phyloP scores from a whole-genome alignment of 1,139 yeast species.

The Pichia terricola region DNA sequence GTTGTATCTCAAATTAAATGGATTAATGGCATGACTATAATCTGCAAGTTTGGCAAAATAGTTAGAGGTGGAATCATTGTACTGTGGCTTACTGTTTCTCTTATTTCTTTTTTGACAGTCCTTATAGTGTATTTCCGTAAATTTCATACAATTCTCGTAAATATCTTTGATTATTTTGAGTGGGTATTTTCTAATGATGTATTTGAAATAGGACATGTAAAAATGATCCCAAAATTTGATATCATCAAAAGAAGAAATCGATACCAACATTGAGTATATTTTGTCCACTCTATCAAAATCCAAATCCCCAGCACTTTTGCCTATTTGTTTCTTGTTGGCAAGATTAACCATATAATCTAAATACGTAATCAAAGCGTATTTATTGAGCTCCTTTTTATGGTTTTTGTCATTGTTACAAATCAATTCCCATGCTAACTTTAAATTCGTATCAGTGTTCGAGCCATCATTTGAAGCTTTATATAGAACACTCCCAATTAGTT shows the following conservation, averaged over 20 bases:
- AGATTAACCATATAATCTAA: slow-evolving; percentile 20
- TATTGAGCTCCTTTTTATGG: slow-evolving; percentile 8
- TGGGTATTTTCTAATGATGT: slow-evolving; percentile 19
- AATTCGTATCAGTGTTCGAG: neutral
- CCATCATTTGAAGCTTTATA: neutral
- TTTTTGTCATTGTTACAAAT: slow-evolving; percentile 10
- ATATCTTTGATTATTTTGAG: slow-evolving; percentile 15
- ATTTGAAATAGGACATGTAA: slow-evolving; percentile 22
- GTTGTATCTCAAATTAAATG: slow-evolving; percentile 19
- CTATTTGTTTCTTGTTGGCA: neutral
- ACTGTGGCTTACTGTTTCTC: neutral
- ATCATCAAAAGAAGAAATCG: slow-evolving; percentile 9
- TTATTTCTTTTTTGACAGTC: neutral
- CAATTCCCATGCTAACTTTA: slow-evolving; percentile 21
- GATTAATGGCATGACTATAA: slow-evolving; percentile 17
- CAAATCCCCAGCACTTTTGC: neutral
- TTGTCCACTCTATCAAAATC: slow-evolving; percentile 17
- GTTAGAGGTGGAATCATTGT: neutral
- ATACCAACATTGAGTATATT: slow-evolving; percentile 14
- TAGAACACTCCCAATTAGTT: slow-evolving; percentile 19
- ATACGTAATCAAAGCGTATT: slow-evolving; percentile 20
- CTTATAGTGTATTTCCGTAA: neutral
- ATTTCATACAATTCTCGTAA: slow-evolving; percentile 13
- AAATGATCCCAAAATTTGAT: slow-evolving; percentile 23
- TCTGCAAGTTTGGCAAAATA: slow-evolving; percentile 13